Evolutionary conservation across 306 rosid genomes (phyloP), one percentile per base, ranked within the genome.

Genomic region (Corylus avellana): DNA sequence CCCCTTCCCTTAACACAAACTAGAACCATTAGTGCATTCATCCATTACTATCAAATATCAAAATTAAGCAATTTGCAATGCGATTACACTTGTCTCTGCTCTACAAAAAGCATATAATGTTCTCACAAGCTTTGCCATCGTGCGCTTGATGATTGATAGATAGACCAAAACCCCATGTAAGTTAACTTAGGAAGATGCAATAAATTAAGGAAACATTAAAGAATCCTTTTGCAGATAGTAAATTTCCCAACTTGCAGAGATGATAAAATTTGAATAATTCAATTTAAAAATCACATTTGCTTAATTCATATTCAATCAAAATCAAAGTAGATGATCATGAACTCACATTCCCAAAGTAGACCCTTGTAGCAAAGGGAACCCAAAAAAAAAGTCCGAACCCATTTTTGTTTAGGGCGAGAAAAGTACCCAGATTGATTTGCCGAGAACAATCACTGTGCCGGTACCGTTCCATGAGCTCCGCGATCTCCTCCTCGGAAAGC

Each of bases 391-490:
- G 42, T 10, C 20, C 47, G 7, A 63, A 12, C 25, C 32, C 9
- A 22, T 16, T 20, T 14, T 49, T 53, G 35, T 3, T 56, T n/a
- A 7, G 27, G 14, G 17, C 35, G 42, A 49, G 59, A 22, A 1
- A 35, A 42, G 77, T 76, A 94, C 97, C 93, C 59, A 95, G 80
- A 85, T 92, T 94, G 68, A 95, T 92, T 84, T 95, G 98, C 69
- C 97, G 85, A 13, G 88, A 61, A 27, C 98, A 95, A 84, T 94
- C 92, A 72, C 85, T 86, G 70, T 94, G 98, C 42, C 95, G 93
- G 75, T 90, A 95, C 62, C 84, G 89, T 74, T 95, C 98, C 1
- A 92, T 92, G 16, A 94, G 92, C 83, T 92, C 89, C 5, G 82
- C 90, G 32, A 87, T 89, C 78, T 90, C 98, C 72, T 87, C 95